These are phyloP conservation scores for Cryphonectria japonica DNA, from an alignment of 2,329 filamentous ascomycete species.

Conservation along the genomic window DNA sequence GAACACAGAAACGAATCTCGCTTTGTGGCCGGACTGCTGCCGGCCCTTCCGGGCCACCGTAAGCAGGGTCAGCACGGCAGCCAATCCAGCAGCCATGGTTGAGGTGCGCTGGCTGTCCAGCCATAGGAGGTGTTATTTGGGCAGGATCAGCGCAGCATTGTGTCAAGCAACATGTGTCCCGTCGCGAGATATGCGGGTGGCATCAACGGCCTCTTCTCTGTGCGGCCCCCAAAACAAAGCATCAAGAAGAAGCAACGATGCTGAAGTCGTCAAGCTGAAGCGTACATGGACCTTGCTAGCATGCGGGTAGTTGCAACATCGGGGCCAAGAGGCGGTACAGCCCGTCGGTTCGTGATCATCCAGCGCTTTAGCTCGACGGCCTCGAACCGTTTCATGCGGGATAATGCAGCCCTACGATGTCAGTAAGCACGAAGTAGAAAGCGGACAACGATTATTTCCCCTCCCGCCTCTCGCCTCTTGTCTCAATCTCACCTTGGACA, in stretches of 20 bases:
- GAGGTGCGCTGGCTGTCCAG: background rate
- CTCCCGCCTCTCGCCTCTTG: background rate
- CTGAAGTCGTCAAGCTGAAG: background rate
- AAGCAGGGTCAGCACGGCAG: background rate
- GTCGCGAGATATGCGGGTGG: background rate
- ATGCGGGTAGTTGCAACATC: background rate
- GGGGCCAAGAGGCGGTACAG: conserved; percentile 6
- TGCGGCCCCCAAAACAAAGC: background rate
- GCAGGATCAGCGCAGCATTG: background rate
- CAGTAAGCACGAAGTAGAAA: background rate
- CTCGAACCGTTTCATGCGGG: conserved; percentile 2
- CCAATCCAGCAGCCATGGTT: background rate
- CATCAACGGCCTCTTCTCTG: conserved; percentile 3
- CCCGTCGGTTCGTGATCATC: background rate
- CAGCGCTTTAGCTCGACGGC: background rate
- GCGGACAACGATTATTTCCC: background rate
- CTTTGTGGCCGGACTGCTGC: background rate
- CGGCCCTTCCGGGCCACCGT: background rate
- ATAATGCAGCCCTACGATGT: conserved; percentile 16
- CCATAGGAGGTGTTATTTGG: background rate
- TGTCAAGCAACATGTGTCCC: background rate
- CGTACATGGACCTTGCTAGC: background rate
- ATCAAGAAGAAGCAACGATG: background rate
- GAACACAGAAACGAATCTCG: background rate
- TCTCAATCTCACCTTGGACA: background rate